Evolutionary conservation across 2,329 filamentous ascomycete species (phyloP).

Genomic region (Botrytis paeoniae): DNA sequence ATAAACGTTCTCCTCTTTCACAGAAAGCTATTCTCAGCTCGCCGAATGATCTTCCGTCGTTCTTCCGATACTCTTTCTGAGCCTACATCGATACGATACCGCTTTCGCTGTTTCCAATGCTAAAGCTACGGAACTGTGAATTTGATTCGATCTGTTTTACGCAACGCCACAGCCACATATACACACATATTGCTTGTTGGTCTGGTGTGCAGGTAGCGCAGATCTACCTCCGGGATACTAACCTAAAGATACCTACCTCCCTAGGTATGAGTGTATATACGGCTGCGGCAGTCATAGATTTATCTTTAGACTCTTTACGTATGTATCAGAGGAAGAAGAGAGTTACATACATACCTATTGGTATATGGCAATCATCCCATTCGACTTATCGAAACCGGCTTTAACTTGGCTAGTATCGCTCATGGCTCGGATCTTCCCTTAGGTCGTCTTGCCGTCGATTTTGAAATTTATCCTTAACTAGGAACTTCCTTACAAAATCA

Average conservation of each 20-base stretch:
- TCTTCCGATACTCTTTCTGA: not conserved
- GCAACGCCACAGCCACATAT: not conserved
- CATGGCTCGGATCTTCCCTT: conserved; percentile 11
- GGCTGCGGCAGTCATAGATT: not conserved
- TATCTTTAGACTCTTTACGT: not conserved
- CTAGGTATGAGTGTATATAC: not conserved
- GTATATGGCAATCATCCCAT: not conserved
- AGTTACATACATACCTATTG: not conserved
- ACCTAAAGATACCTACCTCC: not conserved
- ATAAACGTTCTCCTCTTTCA: conserved; percentile 3
- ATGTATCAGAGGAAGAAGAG: not conserved
- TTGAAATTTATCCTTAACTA: not conserved
- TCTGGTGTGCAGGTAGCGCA: not conserved
- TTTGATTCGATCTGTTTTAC: conserved; percentile 2
- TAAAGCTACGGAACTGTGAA: not conserved
- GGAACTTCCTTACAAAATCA: conserved; percentile 10
- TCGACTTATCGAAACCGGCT: not conserved
- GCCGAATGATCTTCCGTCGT: not conserved
- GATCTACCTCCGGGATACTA: conserved; percentile 1
- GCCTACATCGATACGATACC: not conserved
- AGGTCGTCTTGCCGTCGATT: not conserved
- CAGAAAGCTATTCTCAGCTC: not conserved
- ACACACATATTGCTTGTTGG: not conserved
- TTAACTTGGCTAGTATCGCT: not conserved
- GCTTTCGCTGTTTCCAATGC: not conserved